These are phyloP conservation scores for Aspergillus oerlinghausenensis DNA, from an alignment of 2,329 filamentous ascomycete genomes.

Conservation along the genomic window DNA sequence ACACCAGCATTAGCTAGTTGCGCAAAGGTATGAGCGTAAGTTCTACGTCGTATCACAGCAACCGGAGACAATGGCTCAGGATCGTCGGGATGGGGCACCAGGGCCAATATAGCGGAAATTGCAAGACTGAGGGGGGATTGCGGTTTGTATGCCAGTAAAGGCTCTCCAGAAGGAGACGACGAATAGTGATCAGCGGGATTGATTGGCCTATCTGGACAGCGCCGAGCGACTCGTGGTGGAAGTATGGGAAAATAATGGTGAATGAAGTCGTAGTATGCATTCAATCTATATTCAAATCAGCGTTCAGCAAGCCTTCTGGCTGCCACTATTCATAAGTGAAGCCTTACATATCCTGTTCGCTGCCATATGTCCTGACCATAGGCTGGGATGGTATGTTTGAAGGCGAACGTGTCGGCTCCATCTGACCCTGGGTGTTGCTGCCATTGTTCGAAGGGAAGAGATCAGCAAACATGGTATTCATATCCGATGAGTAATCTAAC, in stretches of 20 bases:
- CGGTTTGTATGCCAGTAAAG: constrained; percentile 32
- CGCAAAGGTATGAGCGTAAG: constrained; percentile 38
- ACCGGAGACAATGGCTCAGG: constrained; percentile 30
- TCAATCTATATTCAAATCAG: constrained; percentile 30
- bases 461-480: constrained; percentile 36
- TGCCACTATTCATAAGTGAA: constrained; percentile 1
- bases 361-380: constrained; percentile 37
- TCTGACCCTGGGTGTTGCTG: constrained; percentile 19
- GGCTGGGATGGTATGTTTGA: constrained; percentile 22
- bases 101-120: constrained; percentile 39
- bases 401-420: constrained; percentile 26
- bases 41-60: constrained; percentile 34
- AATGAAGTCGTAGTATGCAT: constrained; percentile 45
- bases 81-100: constrained; percentile 41
- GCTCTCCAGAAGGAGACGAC: constrained; percentile 27
- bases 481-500: constrained; percentile 35
- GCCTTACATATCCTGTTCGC: constrained; percentile 38
- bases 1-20: constrained; percentile 36
- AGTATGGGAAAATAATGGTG: constrained; percentile 44
- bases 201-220: constrained; percentile 30
- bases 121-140: constrained; percentile 42
- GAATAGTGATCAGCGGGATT: constrained; percentile 27
- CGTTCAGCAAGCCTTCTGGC: constrained; percentile 1
- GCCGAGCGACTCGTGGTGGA: constrained; percentile 31
- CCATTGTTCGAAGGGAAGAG: constrained; percentile 27